Evolutionary conservation across 257 asterid species (phyloP).

Genomic region (Jaltomata sinuosa): DNA sequence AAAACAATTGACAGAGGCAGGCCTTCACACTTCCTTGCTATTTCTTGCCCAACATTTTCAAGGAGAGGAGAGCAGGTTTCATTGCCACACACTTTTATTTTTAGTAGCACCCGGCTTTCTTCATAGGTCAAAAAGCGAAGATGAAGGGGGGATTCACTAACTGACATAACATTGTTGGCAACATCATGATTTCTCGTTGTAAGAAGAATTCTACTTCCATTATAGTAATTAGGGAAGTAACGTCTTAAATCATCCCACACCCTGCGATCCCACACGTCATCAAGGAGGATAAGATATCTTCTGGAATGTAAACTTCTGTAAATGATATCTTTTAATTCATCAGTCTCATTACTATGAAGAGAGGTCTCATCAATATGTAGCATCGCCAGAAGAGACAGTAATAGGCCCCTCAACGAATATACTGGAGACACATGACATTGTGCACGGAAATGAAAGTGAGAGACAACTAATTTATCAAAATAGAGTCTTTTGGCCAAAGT

Average conservation of each 20-base stretch:
- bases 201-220: constrained; percentile 4
- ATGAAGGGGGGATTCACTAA: neutral
- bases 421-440: neutral
- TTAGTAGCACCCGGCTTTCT: neutral
- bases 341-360: neutral
- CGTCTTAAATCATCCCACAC: neutral
- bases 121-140: neutral
- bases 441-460: neutral
- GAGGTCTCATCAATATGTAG: neutral
- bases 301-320: too few species aligned
- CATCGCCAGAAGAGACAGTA: neutral
- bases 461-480: neutral
- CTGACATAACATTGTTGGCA: neutral
- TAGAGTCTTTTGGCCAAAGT: constrained; percentile 4
- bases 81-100: neutral
- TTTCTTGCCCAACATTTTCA: neutral
- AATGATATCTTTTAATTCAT: too few species aligned
- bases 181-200: neutral
- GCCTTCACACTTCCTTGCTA: neutral
- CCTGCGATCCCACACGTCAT: neutral
- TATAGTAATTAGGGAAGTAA: neutral
- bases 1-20: neutral
- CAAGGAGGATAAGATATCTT: neutral
- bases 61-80: neutral
- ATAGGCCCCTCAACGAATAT: neutral